phyloP scores from a whole-genome alignment of 495 filamentous ascomycete species.

The Tuber melanosporum region DNA sequence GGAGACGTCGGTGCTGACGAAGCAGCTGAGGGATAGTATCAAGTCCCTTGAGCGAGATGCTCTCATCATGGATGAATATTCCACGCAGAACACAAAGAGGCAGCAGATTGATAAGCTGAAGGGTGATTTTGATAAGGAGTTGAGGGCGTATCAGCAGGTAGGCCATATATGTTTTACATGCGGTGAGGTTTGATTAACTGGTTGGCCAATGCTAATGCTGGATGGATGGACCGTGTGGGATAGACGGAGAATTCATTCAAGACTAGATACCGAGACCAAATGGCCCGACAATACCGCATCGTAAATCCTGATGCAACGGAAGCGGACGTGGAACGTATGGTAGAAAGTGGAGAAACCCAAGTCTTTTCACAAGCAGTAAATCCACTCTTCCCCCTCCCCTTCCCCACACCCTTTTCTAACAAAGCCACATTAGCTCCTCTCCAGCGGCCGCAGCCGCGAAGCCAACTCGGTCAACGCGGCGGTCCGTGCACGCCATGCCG shows the following conservation, averaged over 20 bases:
- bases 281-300: constrained; percentile 65
- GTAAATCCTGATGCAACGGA: constrained; percentile 67
- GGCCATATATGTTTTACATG: neutral
- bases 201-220: neutral
- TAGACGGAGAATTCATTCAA: constrained; percentile 59
- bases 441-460: constrained; percentile 57
- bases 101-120: constrained; percentile 60
- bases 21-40: constrained; percentile 61
- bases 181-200: neutral
- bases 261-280: constrained; percentile 61
- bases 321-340: constrained; percentile 56
- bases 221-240: constrained; percentile 15
- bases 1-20: constrained; percentile 60
- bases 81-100: constrained; percentile 50
- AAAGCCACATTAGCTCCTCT: constrained; percentile 53
- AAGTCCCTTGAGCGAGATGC: constrained; percentile 60
- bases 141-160: constrained; percentile 55
- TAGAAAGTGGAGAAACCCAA: constrained; percentile 66
- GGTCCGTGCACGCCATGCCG: constrained; percentile 69
- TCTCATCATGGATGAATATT: constrained; percentile 51
- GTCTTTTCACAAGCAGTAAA: constrained; percentile 68
- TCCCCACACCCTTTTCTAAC: constrained; percentile 13
- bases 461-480: constrained; percentile 61
- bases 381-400: constrained; percentile 6
- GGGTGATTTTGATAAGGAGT: constrained; percentile 56